A percentile compares a stretch with the other conserved stretches of the same genome.
phyloP scores from a whole-genome alignment of 1,284 basidiomycete species.

The Cryptococcus sp. region DNA sequence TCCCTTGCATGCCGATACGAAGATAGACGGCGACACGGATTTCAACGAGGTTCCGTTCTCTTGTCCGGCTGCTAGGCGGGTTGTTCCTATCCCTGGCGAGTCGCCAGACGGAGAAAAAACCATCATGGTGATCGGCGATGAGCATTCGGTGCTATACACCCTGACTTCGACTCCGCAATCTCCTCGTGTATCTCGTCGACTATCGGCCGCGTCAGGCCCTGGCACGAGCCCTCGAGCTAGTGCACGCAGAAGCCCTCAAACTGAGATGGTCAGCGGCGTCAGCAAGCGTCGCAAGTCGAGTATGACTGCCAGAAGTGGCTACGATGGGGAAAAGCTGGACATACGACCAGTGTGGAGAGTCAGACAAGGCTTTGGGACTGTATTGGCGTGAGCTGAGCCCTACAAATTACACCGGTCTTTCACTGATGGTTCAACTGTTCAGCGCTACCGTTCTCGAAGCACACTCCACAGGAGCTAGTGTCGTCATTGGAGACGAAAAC shows the following conservation, averaged over 20 bases:
- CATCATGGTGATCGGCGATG: conserved; percentile 49
- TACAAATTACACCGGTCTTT: conserved; percentile 2
- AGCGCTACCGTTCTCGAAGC: conserved; percentile 40
- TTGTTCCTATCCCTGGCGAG: conserved; percentile 33
- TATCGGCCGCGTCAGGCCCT: conserved; percentile 19
- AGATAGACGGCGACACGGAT: conserved; percentile 28
- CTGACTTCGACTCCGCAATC: conserved; percentile 19
- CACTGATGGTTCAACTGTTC: conserved; percentile 56
- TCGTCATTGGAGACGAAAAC: conserved; percentile 75
- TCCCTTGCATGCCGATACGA: conserved; percentile 52
- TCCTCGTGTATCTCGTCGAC: conserved; percentile 15
- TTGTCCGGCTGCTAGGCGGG: conserved; percentile 42
- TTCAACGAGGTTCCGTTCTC: conserved; percentile 50
- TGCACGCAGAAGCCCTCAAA: conserved; percentile 37
- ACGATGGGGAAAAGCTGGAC: conserved; percentile 23
- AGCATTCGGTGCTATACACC: conserved; percentile 42
- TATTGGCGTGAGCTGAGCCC: conserved; percentile 45
- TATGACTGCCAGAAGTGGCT: conserved; percentile 22
- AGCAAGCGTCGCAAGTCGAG: conserved; percentile 47
- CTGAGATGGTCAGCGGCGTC: conserved; percentile 33
- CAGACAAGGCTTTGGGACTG: conserved; percentile 51
- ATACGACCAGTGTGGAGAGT: conserved; percentile 44
- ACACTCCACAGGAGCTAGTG: conserved; percentile 52
- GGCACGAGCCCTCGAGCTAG: conserved; percentile 33
- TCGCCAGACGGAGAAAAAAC: conserved; percentile 7